phyloP scores from a whole-genome alignment of 2,329 filamentous ascomycete genomes.

The Aspergillus sp. region DNA sequence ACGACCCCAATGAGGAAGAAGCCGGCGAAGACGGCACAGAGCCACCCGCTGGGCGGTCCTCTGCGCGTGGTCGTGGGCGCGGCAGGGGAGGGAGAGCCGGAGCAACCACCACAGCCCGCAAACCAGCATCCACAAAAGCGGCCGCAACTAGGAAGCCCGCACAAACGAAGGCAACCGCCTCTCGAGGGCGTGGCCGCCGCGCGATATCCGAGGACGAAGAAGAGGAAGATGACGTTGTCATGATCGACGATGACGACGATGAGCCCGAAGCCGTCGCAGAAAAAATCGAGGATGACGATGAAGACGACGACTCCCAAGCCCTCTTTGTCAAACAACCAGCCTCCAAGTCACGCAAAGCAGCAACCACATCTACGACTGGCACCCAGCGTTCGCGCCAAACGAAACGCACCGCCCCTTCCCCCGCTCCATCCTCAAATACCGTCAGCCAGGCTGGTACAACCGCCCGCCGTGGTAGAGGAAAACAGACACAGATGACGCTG shows the following conservation, averaged over 20 bases:
- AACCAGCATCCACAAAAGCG: slow-evolving; percentile 32
- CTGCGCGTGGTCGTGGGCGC: slow-evolving; percentile 49
- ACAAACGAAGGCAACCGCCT: slow-evolving; percentile 14
- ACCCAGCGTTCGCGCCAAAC: slow-evolving; percentile 21
- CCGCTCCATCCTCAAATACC: slow-evolving; percentile 35
- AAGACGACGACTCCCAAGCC: slow-evolving; percentile 37
- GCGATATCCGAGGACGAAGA: slow-evolving; percentile 41
- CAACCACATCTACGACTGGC: slow-evolving; percentile 20
- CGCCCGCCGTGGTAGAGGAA: slow-evolving; percentile 25
- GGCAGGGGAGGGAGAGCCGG: slow-evolving; percentile 46
- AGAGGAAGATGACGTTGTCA: slow-evolving; percentile 40
- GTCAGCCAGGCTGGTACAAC: slow-evolving; percentile 25
- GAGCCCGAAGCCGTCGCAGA: slow-evolving; percentile 27
- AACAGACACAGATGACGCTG: slow-evolving; percentile 41
- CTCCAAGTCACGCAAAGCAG: slow-evolving; percentile 25
- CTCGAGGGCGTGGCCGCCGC: slow-evolving; percentile 29
- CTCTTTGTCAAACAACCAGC: slow-evolving; percentile 43
- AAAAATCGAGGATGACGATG: slow-evolving; percentile 28
- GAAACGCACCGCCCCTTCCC: slow-evolving; percentile 29
- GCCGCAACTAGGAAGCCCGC: slow-evolving; percentile 28
- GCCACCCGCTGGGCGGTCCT: slow-evolving; percentile 30
- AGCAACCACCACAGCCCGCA: slow-evolving; percentile 38
- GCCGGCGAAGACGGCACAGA: slow-evolving; percentile 49
- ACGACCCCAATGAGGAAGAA: slow-evolving; percentile 46
- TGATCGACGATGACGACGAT: slow-evolving; percentile 38